phyloP scores from a whole-genome alignment of 2,329 filamentous ascomycete genomes.

The Pyrenochaeta sp. region DNA sequence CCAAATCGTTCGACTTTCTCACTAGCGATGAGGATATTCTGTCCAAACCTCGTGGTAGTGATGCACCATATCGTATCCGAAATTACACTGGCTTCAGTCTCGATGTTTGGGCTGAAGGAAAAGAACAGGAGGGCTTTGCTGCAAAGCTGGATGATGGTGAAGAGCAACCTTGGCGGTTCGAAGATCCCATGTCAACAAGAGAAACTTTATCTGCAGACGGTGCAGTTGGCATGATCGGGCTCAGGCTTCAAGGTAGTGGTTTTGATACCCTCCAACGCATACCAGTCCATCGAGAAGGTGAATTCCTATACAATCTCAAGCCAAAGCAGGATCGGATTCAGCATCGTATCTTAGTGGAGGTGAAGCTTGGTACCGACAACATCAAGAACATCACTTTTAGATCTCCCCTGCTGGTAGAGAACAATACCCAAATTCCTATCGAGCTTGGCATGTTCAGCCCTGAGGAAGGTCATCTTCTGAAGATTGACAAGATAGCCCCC shows the following conservation, averaged over 20 bases:
- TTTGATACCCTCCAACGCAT: slow-evolving; percentile 92
- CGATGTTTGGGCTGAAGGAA: slow-evolving; percentile 76
- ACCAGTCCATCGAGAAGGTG: slow-evolving; percentile 91
- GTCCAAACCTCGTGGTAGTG: slow-evolving; percentile 88
- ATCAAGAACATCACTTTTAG: slow-evolving; percentile 98
- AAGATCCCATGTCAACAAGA: slow-evolving; percentile 95
- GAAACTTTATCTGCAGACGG: slow-evolving; percentile 89
- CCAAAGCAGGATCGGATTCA: slow-evolving; percentile 85
- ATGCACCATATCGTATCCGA: slow-evolving; percentile 90
- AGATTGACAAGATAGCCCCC: slow-evolving; percentile 96
- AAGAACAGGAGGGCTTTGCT: slow-evolving; percentile 73
- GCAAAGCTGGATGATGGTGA: slow-evolving; percentile 86
- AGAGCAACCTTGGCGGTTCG: slow-evolving; percentile 94
- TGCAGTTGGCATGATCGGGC: slow-evolving; percentile 78
- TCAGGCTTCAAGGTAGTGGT: slow-evolving; percentile 89
- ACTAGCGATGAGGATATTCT: slow-evolving; percentile 89
- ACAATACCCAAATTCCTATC: slow-evolving; percentile 94
- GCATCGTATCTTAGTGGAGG: slow-evolving; percentile 90
- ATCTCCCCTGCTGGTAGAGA: slow-evolving; percentile 90
- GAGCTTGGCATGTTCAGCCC: slow-evolving; percentile 91
- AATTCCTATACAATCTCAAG: slow-evolving; percentile 86
- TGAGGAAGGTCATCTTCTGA: slow-evolving; percentile 86
- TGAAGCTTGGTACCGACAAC: slow-evolving; percentile 90
- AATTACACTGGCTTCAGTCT: slow-evolving; percentile 97
- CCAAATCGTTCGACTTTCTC: slow-evolving; percentile 91